Evolutionary conservation across 192 early-diverging fungal species (phyloP), one percentile per base, ranked within the genome.

Genomic region (Allomyces macrogynus): DNA sequence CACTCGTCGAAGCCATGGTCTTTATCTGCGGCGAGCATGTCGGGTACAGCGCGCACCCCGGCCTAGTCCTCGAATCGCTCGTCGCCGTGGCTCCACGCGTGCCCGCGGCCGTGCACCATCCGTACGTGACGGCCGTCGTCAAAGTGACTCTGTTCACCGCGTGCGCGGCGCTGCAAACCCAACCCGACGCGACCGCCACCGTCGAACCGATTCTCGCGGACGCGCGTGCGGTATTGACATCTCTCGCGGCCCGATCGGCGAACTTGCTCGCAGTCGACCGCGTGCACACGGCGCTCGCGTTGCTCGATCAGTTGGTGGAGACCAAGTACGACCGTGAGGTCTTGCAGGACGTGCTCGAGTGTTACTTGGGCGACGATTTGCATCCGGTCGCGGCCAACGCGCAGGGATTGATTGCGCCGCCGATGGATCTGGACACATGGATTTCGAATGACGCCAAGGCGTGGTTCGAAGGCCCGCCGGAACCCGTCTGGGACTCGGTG

Each of bases 91-190:
- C 7, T 7, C 32, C 32, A 7, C 7, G 32, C 32, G 32, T 40
- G 32, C 32, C 32, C 32, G 32, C 7, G 32, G 32, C 32, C 32
- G 32, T 57, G 49, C 49, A 20, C 16, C 49, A 20, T 3, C 49
- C 49, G 49, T n/a, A 14, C 12, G 16, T 57, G 49, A 57, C 88
- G 5, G 72, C 86, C 14, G 87, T 87, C 44, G 86, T 91, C 3
- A 84, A 82, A 66, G 88, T 89, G 7, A 91, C 87, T 0, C 73
- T 76, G 24, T 40, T 40, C 32, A 40, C 32, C 5, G 32, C 32
- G 32, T 40, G 32, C 32, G 32, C 32, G 32, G 32, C 32, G 4
- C 32, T 40, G 32, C 32, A 40, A 40, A 40, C 32, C 12, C 49
- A 57, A 78, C n/a, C 63, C 95, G 18, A 78, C 80, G 42, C 77